phyloP scores from a whole-genome alignment of 2,329 filamentous ascomycete species.

The Biscogniauxia mediterranea region DNA sequence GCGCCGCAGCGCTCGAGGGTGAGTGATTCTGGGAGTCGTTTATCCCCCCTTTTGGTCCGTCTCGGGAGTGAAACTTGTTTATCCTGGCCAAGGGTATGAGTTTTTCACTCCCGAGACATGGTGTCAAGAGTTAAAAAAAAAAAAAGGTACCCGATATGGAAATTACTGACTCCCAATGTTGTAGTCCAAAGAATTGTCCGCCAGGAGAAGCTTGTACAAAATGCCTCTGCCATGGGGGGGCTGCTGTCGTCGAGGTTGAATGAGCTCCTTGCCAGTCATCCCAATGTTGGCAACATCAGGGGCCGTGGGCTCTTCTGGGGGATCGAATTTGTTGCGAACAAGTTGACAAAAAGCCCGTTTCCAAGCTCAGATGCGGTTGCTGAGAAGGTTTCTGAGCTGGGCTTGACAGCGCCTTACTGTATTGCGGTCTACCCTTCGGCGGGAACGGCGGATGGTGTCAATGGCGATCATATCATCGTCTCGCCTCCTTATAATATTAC shows the following conservation, averaged over 20 bases:
- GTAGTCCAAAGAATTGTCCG: slow-evolving; percentile 40
- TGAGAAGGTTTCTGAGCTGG: slow-evolving; percentile 14
- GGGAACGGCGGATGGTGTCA: slow-evolving; percentile 51
- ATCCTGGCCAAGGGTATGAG: too few species aligned
- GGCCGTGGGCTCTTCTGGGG: slow-evolving; percentile 47
- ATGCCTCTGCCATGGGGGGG: slow-evolving; percentile 32
- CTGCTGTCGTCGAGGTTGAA: slow-evolving; percentile 31
- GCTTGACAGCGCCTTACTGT: slow-evolving; percentile 18
- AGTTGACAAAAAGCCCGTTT: slow-evolving; percentile 37
- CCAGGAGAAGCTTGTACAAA: slow-evolving; percentile 34
- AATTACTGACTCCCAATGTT: too few species aligned
- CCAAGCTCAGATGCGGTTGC: slow-evolving; percentile 16
- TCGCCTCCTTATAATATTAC: slow-evolving; percentile 68
- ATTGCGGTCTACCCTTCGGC: slow-evolving; percentile 49
- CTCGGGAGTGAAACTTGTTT: too few species aligned
- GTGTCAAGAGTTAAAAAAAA: too few species aligned
- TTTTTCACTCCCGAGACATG: too few species aligned
- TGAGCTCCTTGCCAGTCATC: slow-evolving; percentile 26
- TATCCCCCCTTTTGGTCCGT: too few species aligned
- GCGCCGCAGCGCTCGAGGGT: slow-evolving; percentile 38
- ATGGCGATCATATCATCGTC: slow-evolving; percentile 63
- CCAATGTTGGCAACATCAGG: slow-evolving; percentile 40
- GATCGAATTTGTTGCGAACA: slow-evolving; percentile 45
- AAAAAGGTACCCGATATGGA: too few species aligned
- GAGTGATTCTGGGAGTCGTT: too few species aligned